Evolutionary conservation across 345 rosid genomes (phyloP), one percentile per base, ranked within the genome.

Genomic region (Passiflora organensis): DNA sequence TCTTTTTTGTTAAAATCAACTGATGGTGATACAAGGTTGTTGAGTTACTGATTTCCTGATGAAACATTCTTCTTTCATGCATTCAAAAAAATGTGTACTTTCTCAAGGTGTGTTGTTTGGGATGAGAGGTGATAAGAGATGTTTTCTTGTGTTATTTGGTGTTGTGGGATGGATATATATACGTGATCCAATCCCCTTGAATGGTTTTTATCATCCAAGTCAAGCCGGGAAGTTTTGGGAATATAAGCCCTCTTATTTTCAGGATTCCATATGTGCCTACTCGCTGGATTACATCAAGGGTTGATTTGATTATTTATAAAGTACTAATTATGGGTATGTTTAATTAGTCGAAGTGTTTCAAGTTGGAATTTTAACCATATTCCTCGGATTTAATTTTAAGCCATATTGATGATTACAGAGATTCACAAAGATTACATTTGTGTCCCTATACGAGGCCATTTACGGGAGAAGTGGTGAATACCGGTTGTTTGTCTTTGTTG

Each of bases 391-490:
- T 37, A 28, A 8, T 28, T 53, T 25, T 48, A 60, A 59, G 64
- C 43, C 47, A 41, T 18, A 28, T 28, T 74, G 69, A n/a, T n/a
- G n/a, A 64, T 64, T 80, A 48, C 72, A 74, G 51, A 42, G 41
- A 52, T 62, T 19, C 52, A 50, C 51, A 51, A 59, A 61, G 24
- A 23, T 68, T 83, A 81, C 69, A 59, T 10, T 23, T 15, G 5
- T 56, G 60, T 57, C 57, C 69, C 80, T 82, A 87, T 39, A 76
- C 64, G 58, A 87, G 88, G 64, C 81, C 93, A 78, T 81, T 84
- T 71, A 86, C 89, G 56, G 93, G 90, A 48, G 95, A 85, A 21
- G 78, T 69, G 70, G 72, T 78, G 58, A 83, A 87, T 13, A 85
- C 74, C 0, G 86, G 81, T n/a, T n/a, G n/a, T 60, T 67, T 71